Evolutionary conservation across 768 basidiomycete species (phyloP), one percentile per base, ranked within the genome.

Genomic region (Russula lepida): DNA sequence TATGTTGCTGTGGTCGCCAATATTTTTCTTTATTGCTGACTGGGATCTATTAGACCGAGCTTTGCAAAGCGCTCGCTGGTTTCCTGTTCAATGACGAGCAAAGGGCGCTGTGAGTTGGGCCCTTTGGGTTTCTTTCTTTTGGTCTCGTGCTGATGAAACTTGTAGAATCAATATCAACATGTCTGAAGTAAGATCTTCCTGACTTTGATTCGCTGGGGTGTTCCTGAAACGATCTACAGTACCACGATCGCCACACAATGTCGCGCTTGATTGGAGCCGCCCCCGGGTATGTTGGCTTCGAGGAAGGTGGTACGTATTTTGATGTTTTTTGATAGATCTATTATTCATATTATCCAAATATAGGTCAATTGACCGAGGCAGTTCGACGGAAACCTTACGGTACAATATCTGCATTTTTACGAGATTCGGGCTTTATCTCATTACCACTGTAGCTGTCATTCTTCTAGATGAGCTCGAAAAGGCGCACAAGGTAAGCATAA

Each of bases 61-160:
- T 97, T 7, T 88, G 87, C 69, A 97, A 97, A 72, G 84, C 89
- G 0, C 79, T 98, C 13, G 92, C 94, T 0, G 80, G 78, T 0
- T 97, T 97, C 78, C 70, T 98, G 59, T 97, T 92, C 75, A 87
- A 92, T 62, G 90, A 94, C 64, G 92, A 94, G 69, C 84, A 88
- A 60, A 77, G 88, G 46, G 93, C 90, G 12, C 69, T 95, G 90
- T 91, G 68, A 73, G 84, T 59, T 11, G 9, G 21, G 21, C 35
- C 17, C 60, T 35, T 33, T 33, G 28, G 7, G 11, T 25, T 51
- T 28, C 12, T 21, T 4, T 37, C 7, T 28, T 28, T 54, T 23
- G 54, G 28, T 11, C 46, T 28, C n/a, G 60, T 58, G 15, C 39
- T 59, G 21, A 59, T 52, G 5, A 33, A 52, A 17, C n/a, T 53